phyloP scores from a whole-genome alignment of 768 basidiomycete species.

The Boletus reticulatus region DNA sequence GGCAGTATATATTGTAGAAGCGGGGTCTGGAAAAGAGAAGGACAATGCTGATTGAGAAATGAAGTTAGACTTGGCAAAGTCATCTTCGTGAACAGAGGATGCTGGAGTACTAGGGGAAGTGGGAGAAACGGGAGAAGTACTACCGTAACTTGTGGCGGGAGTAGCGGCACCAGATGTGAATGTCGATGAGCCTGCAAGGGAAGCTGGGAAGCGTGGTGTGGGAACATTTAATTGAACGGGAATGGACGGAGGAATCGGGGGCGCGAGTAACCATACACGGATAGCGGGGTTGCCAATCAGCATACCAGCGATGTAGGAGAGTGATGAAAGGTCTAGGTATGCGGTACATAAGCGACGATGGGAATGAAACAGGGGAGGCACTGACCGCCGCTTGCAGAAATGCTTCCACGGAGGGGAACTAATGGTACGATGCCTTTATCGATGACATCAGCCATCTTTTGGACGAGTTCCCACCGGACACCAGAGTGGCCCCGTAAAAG shows the following conservation, averaged over 20 bases:
- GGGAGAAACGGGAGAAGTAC: constrained; percentile 47
- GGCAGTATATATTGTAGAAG: constrained; percentile 16
- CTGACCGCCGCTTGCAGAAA: constrained; percentile 79
- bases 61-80: constrained; percentile 8
- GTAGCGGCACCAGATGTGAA: constrained; percentile 18
- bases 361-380: neutral
- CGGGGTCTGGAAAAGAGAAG: neutral
- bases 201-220: constrained; percentile 10
- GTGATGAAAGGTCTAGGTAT: constrained; percentile 62
- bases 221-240: constrained; percentile 11
- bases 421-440: constrained; percentile 71
- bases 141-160: constrained; percentile 30
- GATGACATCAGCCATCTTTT: constrained; percentile 74
- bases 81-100: constrained; percentile 26
- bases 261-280: constrained; percentile 56
- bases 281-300: constrained; percentile 80
- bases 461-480: constrained; percentile 75
- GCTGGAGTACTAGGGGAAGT: constrained; percentile 40
- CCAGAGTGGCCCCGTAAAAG: constrained; percentile 88
- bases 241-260: constrained; percentile 4
- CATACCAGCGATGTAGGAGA: constrained; percentile 81
- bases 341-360: constrained; percentile 5
- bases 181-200: neutral
- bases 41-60: neutral
- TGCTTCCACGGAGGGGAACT: constrained; percentile 80